Base-by-base conservation (phyloP, 345 rosid species). In the Erodium maritimum region DNA sequence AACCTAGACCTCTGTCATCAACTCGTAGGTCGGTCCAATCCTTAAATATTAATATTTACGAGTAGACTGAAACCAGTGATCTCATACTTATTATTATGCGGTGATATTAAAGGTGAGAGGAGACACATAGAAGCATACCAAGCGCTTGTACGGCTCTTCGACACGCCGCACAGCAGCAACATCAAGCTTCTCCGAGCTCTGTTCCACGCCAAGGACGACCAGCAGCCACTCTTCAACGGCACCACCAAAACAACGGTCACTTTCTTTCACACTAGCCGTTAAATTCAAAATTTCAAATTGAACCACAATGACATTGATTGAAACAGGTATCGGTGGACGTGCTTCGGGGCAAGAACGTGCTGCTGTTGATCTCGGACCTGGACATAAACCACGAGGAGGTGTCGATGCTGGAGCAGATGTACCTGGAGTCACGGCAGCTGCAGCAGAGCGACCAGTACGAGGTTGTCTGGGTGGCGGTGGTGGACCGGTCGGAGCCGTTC, bases 401-500 rank as follows among this genome's bases (percentile, higher is more conserved):
- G 2, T 17, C 23, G 24, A 48, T 75, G 50, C 75, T 87, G 12
- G 67, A 69, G 18, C 67, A 73, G 59, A 63, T 80, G 60, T 80
- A 75, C 57, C 50, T 10, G 0, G 86, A 84, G 55, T 64, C 82
- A 4, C 68, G 67, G 34, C 65, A 58, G 19, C 53, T 60, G 66
- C 79, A 11, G 21, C 54, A 5, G 73, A 79, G 71, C 12, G 70
- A 73, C 46, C 84, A 75, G 53, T 87, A 72, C 46, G 88, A 84
- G 69, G 71, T 84, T 2, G 80, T 84, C 17, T 87, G 95, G 95
- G 61, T 87, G 17, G 86, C 91, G 0, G 63, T 81, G 7, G 71
- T 76, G 42, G 84, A 78, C 50, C 51, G 66, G 53, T 69, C 79
- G 17, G 50, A 64, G 1, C 68, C 71, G 21, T 76, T 74, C 79